These are phyloP conservation scores for Alternaria viburni DNA, from an alignment of 2,329 filamentous ascomycete species.

Conservation along the genomic window DNA sequence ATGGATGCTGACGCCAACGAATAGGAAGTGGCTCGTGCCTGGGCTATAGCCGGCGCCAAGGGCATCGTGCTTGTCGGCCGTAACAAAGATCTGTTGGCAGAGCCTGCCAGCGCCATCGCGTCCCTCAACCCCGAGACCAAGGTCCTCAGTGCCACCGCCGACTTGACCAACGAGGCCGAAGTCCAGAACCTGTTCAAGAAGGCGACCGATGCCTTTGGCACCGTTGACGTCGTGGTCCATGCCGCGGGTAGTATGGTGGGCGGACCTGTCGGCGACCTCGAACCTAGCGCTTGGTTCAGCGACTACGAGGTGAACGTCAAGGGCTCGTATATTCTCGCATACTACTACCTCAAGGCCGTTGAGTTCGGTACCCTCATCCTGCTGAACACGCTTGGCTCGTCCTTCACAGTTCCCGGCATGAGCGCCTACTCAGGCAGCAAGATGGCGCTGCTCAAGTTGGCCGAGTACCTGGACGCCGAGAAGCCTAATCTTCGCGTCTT, in stretches of 20 bases:
- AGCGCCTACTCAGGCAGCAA: conserved; percentile 30
- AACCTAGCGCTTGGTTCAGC: conserved; percentile 4
- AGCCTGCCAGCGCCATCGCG: conserved; percentile 16
- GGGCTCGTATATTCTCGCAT: conserved; percentile 18
- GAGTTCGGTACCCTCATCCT: conserved; percentile 26
- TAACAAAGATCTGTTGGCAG: conserved; percentile 25
- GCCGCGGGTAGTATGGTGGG: neutral
- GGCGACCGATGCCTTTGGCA: neutral
- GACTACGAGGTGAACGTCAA: conserved; percentile 28
- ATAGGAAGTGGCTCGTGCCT: conserved; percentile 28
- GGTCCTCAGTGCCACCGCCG: conserved; percentile 25
- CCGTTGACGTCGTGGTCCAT: neutral
- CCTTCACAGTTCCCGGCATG: conserved; percentile 13
- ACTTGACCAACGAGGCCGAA: conserved; percentile 24
- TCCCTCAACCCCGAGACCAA: conserved; percentile 21
- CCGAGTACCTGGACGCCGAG: conserved; percentile 27
- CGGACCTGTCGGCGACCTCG: conserved; percentile 13
- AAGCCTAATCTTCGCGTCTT: conserved; percentile 8
- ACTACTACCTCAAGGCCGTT: conserved; percentile 12
- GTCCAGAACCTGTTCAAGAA: conserved; percentile 21
- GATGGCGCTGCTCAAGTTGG: conserved; percentile 26
- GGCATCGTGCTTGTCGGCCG: conserved; percentile 32
- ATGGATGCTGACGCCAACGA: neutral
- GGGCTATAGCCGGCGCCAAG: conserved; percentile 32
- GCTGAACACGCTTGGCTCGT: conserved; percentile 7